These are phyloP conservation scores for Begonia loranthoides DNA, from an alignment of 306 rosid species.

Conservation along the genomic window DNA sequence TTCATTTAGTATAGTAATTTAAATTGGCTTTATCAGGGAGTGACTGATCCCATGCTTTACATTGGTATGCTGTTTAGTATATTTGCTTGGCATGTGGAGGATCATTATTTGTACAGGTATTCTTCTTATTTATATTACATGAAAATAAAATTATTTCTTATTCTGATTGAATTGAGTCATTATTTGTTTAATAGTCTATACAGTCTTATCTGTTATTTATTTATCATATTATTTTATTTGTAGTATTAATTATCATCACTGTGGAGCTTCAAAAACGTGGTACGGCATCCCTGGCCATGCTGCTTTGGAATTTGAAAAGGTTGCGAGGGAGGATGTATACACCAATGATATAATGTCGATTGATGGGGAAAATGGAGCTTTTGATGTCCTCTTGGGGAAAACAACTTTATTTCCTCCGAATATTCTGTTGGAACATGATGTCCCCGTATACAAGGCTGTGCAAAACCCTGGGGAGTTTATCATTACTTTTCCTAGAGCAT, in stretches of 20 bases:
- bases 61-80: slow-evolving; percentile 94
- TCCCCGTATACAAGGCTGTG: slow-evolving; percentile 89
- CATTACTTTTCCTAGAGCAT: slow-evolving; percentile 87
- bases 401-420: slow-evolving; percentile 94
- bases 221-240: too few species aligned
- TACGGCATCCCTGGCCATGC: slow-evolving; percentile 89
- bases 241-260: slow-evolving; percentile 92
- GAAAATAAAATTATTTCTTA: not conserved
- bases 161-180: not conserved
- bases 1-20: slow-evolving; percentile 9
- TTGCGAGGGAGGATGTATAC: slow-evolving; percentile 76
- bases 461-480: slow-evolving; percentile 94
- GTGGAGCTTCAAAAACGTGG: slow-evolving; percentile 99
- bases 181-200: slow-evolving; percentile 4
- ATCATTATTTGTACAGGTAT: slow-evolving; percentile 90
- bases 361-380: slow-evolving; percentile 90
- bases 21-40: slow-evolving; percentile 55
- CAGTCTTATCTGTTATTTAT: slow-evolving; percentile 9
- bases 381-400: slow-evolving; percentile 84
- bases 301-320: slow-evolving; percentile 80
- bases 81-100: slow-evolving; percentile 99
- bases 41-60: slow-evolving; percentile 95
- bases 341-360: slow-evolving; percentile 62
- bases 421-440: slow-evolving; percentile 59
- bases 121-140: not conserved